Percentiles rank a stretch among this genome's conserved stretches.
Evolutionary conservation across 192 early-diverging fungal species (phyloP).

Genomic region (Linnemannia zychae): DNA sequence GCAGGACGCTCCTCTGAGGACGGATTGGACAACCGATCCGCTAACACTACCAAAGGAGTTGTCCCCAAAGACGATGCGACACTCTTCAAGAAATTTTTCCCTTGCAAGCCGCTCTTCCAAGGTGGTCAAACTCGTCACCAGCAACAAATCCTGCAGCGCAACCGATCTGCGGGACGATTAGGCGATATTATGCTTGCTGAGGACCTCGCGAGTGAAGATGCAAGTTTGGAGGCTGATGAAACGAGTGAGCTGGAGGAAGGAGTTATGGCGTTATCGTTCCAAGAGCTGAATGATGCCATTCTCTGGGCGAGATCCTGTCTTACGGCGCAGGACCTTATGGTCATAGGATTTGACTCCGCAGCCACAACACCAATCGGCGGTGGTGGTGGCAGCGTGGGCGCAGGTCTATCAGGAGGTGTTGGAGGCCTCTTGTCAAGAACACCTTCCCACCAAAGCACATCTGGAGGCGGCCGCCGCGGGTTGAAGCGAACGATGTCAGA

Average conservation of each 20-base stretch:
- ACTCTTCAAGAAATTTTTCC: constrained; percentile 42
- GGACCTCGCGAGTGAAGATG: neutral
- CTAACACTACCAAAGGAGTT: neutral
- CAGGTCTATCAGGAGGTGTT: neutral
- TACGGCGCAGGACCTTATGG: constrained; percentile 45
- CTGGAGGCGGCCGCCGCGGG: neutral
- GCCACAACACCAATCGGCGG: neutral
- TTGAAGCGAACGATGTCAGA: neutral
- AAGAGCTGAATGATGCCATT: constrained; percentile 39
- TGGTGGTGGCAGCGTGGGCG: neutral
- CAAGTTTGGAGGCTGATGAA: neutral
- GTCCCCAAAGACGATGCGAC: constrained; percentile 34
- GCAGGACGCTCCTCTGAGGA: neutral
- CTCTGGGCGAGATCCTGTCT: constrained; percentile 36
- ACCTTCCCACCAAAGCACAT: neutral
- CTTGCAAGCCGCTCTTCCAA: constrained; percentile 23
- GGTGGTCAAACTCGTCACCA: constrained; percentile 12
- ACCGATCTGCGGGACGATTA: neutral
- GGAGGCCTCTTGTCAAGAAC: neutral
- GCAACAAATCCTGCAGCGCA: constrained; percentile 7
- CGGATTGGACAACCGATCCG: neutral
- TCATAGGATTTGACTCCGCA: constrained; percentile 39
- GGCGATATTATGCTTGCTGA: neutral
- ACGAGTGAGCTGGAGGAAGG: constrained; percentile 21
- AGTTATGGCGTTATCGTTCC: constrained; percentile 23